Percentiles rank a stretch among this genome's conserved stretches.
These are phyloP conservation scores for Fistulinella prunicolor DNA, from an alignment of 768 basidiomycete genomes.

Conservation along the genomic window DNA sequence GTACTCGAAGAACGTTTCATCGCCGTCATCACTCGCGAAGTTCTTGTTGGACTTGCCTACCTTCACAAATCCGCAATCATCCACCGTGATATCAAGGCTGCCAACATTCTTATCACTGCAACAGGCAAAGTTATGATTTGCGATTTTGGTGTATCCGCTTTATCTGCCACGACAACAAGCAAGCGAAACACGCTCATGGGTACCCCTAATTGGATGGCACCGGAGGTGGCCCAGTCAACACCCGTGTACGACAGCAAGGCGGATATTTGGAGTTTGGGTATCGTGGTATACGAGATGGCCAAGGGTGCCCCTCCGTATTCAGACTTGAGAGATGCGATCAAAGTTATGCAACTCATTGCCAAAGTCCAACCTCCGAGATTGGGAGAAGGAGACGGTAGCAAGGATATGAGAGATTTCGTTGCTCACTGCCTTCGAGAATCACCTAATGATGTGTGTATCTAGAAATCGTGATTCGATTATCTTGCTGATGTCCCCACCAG, in stretches of 20 bases:
- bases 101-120: conserved; percentile 89
- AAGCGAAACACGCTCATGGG: conserved; percentile 97
- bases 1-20: conserved; percentile 88
- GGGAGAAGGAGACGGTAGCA: conserved; percentile 72
- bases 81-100: conserved; percentile 97
- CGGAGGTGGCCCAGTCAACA: conserved; percentile 88
- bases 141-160: conserved; percentile 97
- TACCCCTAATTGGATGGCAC: conserved; percentile 99
- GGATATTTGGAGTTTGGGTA: conserved; percentile 97
- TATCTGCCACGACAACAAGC: conserved; percentile 77
- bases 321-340: conserved; percentile 75
- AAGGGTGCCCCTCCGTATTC: conserved; percentile 95
- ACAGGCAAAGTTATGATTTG: conserved; percentile 92
- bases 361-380: conserved; percentile 79
- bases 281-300: conserved; percentile 94
- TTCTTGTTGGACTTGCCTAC: conserved; percentile 81
- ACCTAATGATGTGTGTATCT: conserved; percentile 63
- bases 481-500: conserved; percentile 38
- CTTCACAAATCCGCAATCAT: conserved; percentile 94
- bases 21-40: conserved; percentile 84
- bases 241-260: conserved; percentile 96
- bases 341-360: conserved; percentile 87
- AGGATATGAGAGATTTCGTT: conserved; percentile 88
- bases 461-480: not conserved
- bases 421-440: conserved; percentile 76